Evolutionary conservation across 2,329 filamentous ascomycete species (phyloP).

Genomic region (Ceratocystis smalleyi): DNA sequence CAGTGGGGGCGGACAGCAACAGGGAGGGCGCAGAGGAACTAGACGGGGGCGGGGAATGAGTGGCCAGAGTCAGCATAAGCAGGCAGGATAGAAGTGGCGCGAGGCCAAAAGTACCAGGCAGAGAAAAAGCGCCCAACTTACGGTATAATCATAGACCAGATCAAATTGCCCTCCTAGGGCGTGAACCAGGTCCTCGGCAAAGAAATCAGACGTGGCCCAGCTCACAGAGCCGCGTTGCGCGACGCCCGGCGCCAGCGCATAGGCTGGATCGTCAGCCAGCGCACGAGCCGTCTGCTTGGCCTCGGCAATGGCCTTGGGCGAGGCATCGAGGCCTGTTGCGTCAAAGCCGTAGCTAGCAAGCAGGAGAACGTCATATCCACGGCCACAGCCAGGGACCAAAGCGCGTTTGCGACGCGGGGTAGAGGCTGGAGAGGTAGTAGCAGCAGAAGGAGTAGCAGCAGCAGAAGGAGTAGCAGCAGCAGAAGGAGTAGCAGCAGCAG

Average conservation of each 20-base stretch:
- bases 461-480: constrained; percentile 41
- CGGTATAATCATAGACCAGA: constrained; percentile 48
- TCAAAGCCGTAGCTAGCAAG: constrained; percentile 63
- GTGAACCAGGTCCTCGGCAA: constrained; percentile 41
- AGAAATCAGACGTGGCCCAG: constrained; percentile 52
- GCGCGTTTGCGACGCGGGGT: constrained; percentile 30
- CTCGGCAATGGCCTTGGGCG: constrained; percentile 30
- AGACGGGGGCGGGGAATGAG: background rate
- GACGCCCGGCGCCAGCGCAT: constrained; percentile 27
- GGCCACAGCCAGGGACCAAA: constrained; percentile 68
- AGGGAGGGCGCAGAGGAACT: constrained; percentile 51
- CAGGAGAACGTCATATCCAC: constrained; percentile 65
- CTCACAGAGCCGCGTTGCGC: constrained; percentile 34
- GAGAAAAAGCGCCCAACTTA: constrained; percentile 23
- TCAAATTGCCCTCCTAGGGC: constrained; percentile 42
- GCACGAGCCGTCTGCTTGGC: constrained; percentile 30
- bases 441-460: constrained; percentile 44
- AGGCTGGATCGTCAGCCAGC: constrained; percentile 29
- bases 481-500: constrained; percentile 46
- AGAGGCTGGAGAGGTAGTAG: constrained; percentile 47
- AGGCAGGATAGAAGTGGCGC: too few relatives aligned
- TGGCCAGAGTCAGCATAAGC: background rate
- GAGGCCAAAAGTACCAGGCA: background rate
- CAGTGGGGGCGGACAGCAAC: constrained; percentile 36
- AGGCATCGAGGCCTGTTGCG: constrained; percentile 57